Evolutionary conservation across 2,329 filamentous ascomycete species (phyloP).

Genomic region (Fusarium subglutinans): DNA sequence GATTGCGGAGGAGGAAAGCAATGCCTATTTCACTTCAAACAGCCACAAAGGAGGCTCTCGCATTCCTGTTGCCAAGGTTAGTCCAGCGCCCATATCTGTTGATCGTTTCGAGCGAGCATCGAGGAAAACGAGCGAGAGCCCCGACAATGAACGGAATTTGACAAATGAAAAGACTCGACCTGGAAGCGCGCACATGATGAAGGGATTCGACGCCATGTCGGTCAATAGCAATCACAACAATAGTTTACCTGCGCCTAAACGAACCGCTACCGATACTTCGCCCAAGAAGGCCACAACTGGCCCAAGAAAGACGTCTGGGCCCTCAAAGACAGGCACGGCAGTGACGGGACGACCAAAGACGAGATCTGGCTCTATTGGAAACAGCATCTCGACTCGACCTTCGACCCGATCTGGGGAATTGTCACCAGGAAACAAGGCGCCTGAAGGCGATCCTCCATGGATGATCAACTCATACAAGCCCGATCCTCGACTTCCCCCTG

Average conservation of each 20-base stretch:
- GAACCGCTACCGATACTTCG: slow-evolving; percentile 59
- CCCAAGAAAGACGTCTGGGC: slow-evolving; percentile 57
- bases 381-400: slow-evolving; percentile 63
- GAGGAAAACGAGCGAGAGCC: slow-evolving; percentile 65
- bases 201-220: slow-evolving; percentile 39
- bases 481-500: slow-evolving; percentile 90
- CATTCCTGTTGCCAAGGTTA: slow-evolving; percentile 86
- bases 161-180: slow-evolving; percentile 70
- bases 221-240: slow-evolving; percentile 25
- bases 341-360: slow-evolving; percentile 67
- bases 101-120: slow-evolving; percentile 79
- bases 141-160: slow-evolving; percentile 66
- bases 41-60: slow-evolving; percentile 74
- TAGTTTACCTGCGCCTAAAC: slow-evolving; percentile 48
- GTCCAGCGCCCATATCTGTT: slow-evolving; percentile 77
- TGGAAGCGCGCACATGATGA: slow-evolving; percentile 73
- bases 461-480: slow-evolving; percentile 94
- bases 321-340: slow-evolving; percentile 50
- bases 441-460: slow-evolving; percentile 97
- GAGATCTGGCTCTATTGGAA: slow-evolving; percentile 63
- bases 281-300: slow-evolving; percentile 59
- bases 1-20: slow-evolving; percentile 68
- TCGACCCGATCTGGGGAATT: slow-evolving; percentile 70
- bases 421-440: slow-evolving; percentile 66
- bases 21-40: slow-evolving; percentile 61